A percentile compares a stretch with the other conserved stretches of the same genome.
phyloP scores from a whole-genome alignment of 331 rosid species.

The Erythrophleum ivorense region DNA sequence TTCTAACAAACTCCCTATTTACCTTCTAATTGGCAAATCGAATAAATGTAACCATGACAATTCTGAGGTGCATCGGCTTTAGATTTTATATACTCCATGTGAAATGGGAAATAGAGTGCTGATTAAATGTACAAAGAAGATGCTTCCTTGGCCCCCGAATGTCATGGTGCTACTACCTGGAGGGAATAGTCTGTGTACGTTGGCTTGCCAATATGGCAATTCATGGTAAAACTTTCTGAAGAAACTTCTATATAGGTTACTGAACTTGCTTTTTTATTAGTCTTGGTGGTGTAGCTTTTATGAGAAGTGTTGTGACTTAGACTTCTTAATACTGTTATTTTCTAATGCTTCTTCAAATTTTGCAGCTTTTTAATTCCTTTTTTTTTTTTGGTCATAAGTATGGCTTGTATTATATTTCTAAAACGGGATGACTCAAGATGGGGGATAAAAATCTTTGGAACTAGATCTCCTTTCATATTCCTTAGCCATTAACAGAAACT shows the following conservation, averaged over 20 bases:
- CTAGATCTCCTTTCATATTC: constrained; percentile 36
- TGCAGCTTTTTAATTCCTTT: too few species aligned
- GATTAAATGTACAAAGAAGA: background rate
- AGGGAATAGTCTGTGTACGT: background rate
- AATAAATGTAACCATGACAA: background rate
- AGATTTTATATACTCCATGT: background rate
- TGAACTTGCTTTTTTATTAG: background rate
- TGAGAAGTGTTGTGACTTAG: too few species aligned
- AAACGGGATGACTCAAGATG: background rate
- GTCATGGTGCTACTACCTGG: background rate
- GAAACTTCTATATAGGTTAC: background rate
- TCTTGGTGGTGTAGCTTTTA: too few species aligned
- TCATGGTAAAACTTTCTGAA: background rate
- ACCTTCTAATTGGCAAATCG: background rate
- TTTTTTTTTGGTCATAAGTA: background rate
- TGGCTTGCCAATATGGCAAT: background rate
- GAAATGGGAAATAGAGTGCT: background rate
- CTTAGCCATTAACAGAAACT: constrained; percentile 72
- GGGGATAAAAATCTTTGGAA: background rate
- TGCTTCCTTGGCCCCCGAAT: background rate
- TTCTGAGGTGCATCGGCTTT: background rate
- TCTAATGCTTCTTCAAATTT: too few species aligned
- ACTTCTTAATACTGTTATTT: too few species aligned
- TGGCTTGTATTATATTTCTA: background rate
- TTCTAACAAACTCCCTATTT: background rate